Percentiles rank a stretch among this genome's conserved stretches.
These are phyloP conservation scores for Berberis vulgaris DNA, from an alignment of 164 flowering plant species.

Conservation along the genomic window DNA sequence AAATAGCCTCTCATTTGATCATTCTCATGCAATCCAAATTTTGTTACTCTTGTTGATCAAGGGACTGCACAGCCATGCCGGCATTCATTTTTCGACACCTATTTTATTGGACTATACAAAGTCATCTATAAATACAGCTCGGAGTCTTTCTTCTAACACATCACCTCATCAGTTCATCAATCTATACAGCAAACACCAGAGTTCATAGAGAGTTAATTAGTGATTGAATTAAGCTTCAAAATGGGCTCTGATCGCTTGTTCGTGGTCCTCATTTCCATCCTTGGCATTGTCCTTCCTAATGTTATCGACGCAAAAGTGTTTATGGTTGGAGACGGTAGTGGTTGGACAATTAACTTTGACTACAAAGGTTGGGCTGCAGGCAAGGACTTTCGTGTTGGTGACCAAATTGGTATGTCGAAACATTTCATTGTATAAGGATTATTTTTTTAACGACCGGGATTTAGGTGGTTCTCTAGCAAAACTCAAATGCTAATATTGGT, in stretches of 20 bases:
- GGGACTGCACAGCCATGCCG: neutral
- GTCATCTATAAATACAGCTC: neutral
- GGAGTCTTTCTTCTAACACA: too few species aligned
- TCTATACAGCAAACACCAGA: too few species aligned
- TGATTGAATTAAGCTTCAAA: too few species aligned
- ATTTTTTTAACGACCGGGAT: too few species aligned
- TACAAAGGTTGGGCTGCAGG: slow-evolving; percentile 28
- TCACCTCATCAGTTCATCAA: too few species aligned
- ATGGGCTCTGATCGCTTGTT: slow-evolving; percentile 11
- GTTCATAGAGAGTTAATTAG: too few species aligned
- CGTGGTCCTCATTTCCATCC: neutral
- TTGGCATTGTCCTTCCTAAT: neutral
- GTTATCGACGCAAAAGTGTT: slow-evolving; percentile 13
- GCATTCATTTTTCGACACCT: neutral
- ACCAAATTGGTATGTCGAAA: slow-evolving; percentile 16
- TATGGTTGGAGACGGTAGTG: slow-evolving; percentile 25
- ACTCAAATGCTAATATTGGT: too few species aligned
- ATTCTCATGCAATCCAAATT: too few species aligned
- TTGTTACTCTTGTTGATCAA: neutral
- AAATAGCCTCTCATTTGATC: too few species aligned
- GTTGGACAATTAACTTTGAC: slow-evolving; percentile 27
- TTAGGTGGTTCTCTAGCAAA: too few species aligned
- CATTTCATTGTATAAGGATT: too few species aligned
- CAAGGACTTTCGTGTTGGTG: slow-evolving; percentile 31
- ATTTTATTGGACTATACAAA: neutral